These are phyloP conservation scores for Speleostelium caveatum DNA, from an alignment of 78 protist species.

Conservation along the genomic window DNA sequence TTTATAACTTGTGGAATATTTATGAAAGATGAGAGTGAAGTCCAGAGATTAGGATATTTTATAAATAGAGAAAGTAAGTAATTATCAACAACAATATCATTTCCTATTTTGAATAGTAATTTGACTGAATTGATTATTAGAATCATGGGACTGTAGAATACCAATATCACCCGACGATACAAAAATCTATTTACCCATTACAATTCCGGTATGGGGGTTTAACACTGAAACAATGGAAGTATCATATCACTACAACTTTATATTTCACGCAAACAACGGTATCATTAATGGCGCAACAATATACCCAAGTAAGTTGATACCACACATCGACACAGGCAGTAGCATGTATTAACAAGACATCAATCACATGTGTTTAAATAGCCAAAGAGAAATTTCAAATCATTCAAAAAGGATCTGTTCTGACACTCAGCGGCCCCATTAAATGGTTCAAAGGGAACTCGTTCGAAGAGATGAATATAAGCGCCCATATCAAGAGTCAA, in stretches of 20 bases:
- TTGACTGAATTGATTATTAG: background rate
- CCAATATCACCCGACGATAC: constrained; percentile 31
- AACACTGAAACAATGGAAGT: constrained; percentile 22
- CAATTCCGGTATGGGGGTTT: constrained; percentile 58
- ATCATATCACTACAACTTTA: constrained; percentile 30
- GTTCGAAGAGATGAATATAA: background rate
- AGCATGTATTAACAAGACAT: background rate
- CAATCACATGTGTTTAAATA: background rate
- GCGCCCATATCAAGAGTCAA: background rate
- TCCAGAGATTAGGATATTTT: background rate
- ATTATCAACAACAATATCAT: background rate
- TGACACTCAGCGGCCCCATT: constrained; percentile 23
- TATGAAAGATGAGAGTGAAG: background rate
- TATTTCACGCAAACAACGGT: constrained; percentile 44
- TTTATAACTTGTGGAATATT: constrained; percentile 22
- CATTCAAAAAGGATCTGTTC: background rate
- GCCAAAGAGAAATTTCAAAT: constrained; percentile 19
- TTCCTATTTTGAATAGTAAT: background rate
- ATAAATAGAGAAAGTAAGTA: constrained; percentile 3
- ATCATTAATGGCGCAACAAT: constrained; percentile 35
- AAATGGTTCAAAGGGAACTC: constrained; percentile 50
- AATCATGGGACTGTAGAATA: constrained; percentile 59
- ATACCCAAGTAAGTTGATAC: constrained; percentile 41
- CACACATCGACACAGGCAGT: too few species aligned
- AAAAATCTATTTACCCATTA: constrained; percentile 34